phyloP scores from a whole-genome alignment of 768 basidiomycete genomes.

The Podaxis sp. region DNA sequence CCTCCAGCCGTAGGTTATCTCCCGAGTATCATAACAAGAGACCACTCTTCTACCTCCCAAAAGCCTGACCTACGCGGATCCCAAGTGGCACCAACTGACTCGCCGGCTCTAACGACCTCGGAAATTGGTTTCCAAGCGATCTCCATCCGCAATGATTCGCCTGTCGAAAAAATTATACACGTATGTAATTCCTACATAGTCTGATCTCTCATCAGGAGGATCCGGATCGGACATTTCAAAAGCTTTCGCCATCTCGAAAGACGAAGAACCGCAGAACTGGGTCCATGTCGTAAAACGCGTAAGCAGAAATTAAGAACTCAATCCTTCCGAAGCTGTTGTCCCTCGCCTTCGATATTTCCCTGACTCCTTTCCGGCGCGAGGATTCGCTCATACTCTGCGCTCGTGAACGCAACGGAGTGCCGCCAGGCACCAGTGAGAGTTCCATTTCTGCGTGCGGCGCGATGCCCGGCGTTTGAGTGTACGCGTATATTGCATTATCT shows the following conservation, averaged over 20 bases:
- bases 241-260: neutral
- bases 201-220: neutral
- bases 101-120: neutral
- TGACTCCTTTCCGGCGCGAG: neutral
- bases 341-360: neutral
- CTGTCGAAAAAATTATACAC: neutral
- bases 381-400: neutral
- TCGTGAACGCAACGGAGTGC: neutral
- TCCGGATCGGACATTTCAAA: conserved; percentile 9
- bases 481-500: no score
- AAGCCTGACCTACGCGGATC: neutral
- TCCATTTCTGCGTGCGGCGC: neutral
- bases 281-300: neutral
- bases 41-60: neutral
- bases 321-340: neutral
- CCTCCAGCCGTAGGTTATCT: neutral
- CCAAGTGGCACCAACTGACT: neutral
- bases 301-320: neutral
- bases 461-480: neutral
- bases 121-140: conserved; percentile 1
- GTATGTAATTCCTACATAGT: neutral
- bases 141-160: neutral
- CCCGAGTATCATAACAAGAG: neutral
- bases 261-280: neutral
- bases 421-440: neutral